A percentile compares a stretch with the other conserved stretches of the same genome.
These are phyloP conservation scores for Pisolithus thermaeus DNA, from an alignment of 1,284 basidiomycete species.

Conservation along the genomic window DNA sequence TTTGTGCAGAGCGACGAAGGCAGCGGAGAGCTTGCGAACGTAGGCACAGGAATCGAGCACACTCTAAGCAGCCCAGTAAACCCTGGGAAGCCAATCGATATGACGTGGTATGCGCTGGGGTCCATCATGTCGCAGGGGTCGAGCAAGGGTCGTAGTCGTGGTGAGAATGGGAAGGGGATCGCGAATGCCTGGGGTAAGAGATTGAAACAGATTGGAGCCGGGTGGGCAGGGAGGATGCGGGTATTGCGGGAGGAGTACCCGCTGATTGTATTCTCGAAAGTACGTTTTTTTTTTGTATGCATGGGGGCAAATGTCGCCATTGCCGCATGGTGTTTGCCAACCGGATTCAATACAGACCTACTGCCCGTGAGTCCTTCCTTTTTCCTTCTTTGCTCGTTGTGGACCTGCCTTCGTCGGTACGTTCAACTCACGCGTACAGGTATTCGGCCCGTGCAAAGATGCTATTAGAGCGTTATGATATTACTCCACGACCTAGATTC, in stretches of 20 bases:
- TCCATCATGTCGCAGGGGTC: slow-evolving; percentile 6
- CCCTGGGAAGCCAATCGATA: slow-evolving; percentile 38
- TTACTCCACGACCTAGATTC: slow-evolving; percentile 63
- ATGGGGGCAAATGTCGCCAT: background rate
- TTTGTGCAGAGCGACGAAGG: slow-evolving; percentile 6
- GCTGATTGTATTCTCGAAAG: slow-evolving; percentile 78
- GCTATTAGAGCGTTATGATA: slow-evolving; percentile 58
- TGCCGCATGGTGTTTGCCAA: background rate
- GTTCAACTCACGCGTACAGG: slow-evolving; percentile 28
- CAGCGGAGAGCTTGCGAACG: background rate
- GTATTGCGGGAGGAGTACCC: slow-evolving; percentile 50
- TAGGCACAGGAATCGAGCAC: slow-evolving; percentile 13
- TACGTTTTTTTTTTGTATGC: slow-evolving; percentile 22
- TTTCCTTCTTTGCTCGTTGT: background rate
- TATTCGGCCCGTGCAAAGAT: slow-evolving; percentile 67
- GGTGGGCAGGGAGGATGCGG: slow-evolving; percentile 46
- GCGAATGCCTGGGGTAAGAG: background rate
- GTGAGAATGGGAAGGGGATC: background rate
- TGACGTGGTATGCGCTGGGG: slow-evolving; percentile 42
- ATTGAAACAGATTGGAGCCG: slow-evolving; percentile 33
- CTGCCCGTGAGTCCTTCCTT: slow-evolving; percentile 50
- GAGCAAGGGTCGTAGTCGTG: background rate
- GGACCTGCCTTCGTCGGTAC: background rate
- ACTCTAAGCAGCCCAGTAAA: slow-evolving; percentile 37
- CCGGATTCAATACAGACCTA: slow-evolving; percentile 43